A percentile compares a stretch with the other conserved stretches of the same genome.
Conservation (phyloP, 2,329 filamentous ascomycete species). For the Pseudocercospora cruenta region DNA sequence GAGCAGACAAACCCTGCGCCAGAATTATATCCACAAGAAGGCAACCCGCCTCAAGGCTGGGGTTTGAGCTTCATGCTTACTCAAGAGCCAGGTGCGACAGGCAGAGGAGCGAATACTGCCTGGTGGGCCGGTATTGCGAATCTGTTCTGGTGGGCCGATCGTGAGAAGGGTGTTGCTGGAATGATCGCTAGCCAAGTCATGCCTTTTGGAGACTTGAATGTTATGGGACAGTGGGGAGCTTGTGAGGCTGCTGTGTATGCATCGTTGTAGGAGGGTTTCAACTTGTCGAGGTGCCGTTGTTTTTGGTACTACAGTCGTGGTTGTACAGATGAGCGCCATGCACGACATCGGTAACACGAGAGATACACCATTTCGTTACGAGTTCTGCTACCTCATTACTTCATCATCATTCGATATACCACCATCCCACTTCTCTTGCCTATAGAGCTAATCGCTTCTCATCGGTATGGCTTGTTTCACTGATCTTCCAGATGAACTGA, state of each 20-base stretch:
- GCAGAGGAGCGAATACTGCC: constrained; percentile 39
- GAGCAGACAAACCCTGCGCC: constrained; percentile 43
- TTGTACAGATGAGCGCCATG: background rate
- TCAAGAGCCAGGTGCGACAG: constrained; percentile 40
- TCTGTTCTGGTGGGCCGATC: constrained; percentile 38
- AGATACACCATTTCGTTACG: background rate
- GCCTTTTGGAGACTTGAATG: constrained; percentile 39
- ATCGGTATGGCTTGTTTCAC: background rate
- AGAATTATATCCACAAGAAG: constrained; percentile 43
- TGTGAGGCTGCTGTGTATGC: constrained; percentile 38
- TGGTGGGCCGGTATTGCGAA: constrained; percentile 42
- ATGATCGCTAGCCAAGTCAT: constrained; percentile 43
- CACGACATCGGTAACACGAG: background rate
- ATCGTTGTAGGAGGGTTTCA: background rate
- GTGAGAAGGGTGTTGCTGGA: constrained; percentile 41
- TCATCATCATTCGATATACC: too few species aligned
- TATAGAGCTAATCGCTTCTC: background rate
- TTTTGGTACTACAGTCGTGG: background rate
- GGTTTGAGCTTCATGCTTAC: constrained; percentile 52
- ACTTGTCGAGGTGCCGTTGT: too few species aligned
- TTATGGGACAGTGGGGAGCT: constrained; percentile 36
- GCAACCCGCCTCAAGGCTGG: constrained; percentile 66
- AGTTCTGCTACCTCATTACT: background rate
- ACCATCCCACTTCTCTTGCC: too few species aligned
- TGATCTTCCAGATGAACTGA: background rate